Percentiles rank a stretch among this genome's conserved stretches.
phyloP scores from a whole-genome alignment of 2,329 filamentous ascomycete species.

The Microascus cirrosus region DNA sequence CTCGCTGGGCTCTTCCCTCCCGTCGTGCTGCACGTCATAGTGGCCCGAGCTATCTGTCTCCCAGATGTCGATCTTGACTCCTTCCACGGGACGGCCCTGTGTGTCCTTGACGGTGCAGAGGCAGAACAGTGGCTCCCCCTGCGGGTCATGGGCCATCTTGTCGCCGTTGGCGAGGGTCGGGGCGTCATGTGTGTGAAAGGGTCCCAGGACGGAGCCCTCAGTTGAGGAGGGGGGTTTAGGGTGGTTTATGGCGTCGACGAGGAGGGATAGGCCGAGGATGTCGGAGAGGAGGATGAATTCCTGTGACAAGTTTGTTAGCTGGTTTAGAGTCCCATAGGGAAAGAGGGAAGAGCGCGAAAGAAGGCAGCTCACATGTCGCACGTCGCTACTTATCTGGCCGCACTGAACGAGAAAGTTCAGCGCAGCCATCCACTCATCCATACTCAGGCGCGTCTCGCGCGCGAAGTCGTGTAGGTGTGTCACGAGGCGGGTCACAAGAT shows the following conservation, averaged over 20 bases:
- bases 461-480: constrained; percentile 68
- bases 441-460: constrained; percentile 61
- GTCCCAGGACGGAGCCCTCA: constrained; percentile 67
- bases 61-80: constrained; percentile 66
- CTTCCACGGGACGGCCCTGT: constrained; percentile 43
- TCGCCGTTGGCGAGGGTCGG: constrained; percentile 37
- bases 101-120: constrained; percentile 56
- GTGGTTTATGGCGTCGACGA: constrained; percentile 68
- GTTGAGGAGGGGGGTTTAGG: constrained; percentile 58
- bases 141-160: constrained; percentile 50
- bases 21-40: constrained; percentile 65
- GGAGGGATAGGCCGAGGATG: constrained; percentile 60
- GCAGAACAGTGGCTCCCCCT: constrained; percentile 55
- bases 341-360: no score
- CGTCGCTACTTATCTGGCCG: constrained; percentile 57
- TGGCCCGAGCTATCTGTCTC: constrained; percentile 64
- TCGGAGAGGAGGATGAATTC: constrained; percentile 72
- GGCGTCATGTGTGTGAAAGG: constrained; percentile 70
- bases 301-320: constrained; percentile 15
- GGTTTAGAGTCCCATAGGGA: background rate
- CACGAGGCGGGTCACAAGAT: constrained; percentile 58
- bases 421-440: constrained; percentile 61
- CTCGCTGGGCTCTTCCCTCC: constrained; percentile 29
- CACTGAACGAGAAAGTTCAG: constrained; percentile 57
- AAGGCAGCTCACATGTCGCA: constrained; percentile 42